These are phyloP conservation scores for Funneliformis geosporum DNA, from an alignment of 192 early-diverging fungal genomes.

Conservation along the genomic window DNA sequence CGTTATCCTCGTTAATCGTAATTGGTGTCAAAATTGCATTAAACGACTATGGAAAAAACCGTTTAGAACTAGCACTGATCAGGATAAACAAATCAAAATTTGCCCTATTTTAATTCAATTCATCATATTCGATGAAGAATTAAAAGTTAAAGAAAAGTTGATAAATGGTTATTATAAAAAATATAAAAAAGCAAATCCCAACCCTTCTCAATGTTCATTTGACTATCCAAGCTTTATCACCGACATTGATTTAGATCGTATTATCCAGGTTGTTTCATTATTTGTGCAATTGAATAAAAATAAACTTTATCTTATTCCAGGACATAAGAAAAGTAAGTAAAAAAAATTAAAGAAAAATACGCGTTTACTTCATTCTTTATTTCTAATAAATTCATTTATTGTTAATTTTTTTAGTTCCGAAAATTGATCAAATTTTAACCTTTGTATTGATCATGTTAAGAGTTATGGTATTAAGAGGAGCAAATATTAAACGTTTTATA, in stretches of 20 bases:
- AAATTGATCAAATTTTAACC: neutral
- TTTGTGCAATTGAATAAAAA: neutral
- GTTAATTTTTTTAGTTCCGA: neutral
- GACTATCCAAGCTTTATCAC: slow-evolving; percentile 2
- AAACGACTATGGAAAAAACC: slow-evolving; percentile 8
- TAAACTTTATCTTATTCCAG: neutral
- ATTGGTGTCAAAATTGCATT: neutral
- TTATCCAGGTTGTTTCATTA: neutral
- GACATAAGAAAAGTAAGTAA: neutral
- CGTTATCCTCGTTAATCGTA: slow-evolving; percentile 20
- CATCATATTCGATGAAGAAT: neutral
- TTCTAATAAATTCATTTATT: neutral
- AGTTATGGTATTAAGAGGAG: neutral
- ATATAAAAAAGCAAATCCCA: neutral
- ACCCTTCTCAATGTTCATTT: neutral
- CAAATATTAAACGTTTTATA: neutral
- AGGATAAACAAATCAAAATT: neutral
- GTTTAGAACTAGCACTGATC: neutral
- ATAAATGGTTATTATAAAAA: neutral
- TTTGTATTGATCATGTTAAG: neutral
- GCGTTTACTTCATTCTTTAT: neutral
- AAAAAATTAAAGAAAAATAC: neutral
- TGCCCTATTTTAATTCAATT: neutral
- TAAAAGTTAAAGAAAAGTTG: neutral
- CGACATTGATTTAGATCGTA: neutral